Evolutionary conservation across 345 rosid species (phyloP), one percentile per base, ranked within the genome.

Genomic region (Pelargonium nanum): DNA sequence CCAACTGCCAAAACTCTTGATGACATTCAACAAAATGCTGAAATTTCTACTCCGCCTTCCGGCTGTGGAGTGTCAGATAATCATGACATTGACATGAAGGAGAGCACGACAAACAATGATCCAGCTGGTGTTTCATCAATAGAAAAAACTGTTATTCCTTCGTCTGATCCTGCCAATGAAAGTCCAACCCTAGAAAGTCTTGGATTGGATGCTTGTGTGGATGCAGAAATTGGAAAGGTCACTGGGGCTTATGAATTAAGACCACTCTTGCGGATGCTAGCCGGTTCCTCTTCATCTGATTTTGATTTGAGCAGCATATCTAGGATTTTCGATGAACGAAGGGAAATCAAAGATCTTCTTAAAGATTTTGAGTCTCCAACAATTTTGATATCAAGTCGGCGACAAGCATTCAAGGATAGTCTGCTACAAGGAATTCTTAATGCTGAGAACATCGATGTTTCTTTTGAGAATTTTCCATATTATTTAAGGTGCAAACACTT

Each of bases 391-490:
- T 83, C 85, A 44, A 73, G 77, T 71, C 79, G 84, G 74, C 79
- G 86, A 53, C 87, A 87, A 67, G 79, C 86, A 0, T 83, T 70
- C 53, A 90, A 78, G 68, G 96, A 94, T 53, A 78, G 81, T 77
- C 64, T 94, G 58, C 80, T 64, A 62, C 89, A 80, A 72, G 87
- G 86, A 72, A 74, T 90, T 73, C 72, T 88, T 28, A 72, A 64
- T 72, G 79, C 95, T 54, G 76, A 80, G 53, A 72, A 70, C 44
- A 78, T 88, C 61, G 97, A 88, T 13, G 80, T 88, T 71, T 80
- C 99, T 58, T 84, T 90, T 51, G 89, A 86, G 55, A 72, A 66
- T 55, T 90, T 94, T 67, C 97, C 99, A 21, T 94, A 94, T 63
- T 94, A 71, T 63, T 66, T 94, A 64, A 89, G 99, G 99, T 87